Evolutionary conservation across 768 basidiomycete species (phyloP).

Genomic region (Mrakia hoshinonis): DNA sequence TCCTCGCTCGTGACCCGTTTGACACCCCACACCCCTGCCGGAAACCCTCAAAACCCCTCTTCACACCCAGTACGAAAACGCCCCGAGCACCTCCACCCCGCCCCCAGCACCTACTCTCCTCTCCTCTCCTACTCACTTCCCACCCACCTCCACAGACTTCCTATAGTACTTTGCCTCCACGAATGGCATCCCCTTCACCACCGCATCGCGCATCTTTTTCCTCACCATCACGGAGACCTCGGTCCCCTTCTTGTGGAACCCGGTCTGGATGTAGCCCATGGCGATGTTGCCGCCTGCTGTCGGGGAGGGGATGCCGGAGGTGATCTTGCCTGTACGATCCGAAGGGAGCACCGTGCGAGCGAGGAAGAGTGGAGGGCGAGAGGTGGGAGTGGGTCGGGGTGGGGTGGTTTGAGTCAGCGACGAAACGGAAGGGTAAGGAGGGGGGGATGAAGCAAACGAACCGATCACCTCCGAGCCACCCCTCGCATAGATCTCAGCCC

Average conservation of each 20-base stretch:
- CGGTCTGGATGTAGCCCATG: slow-evolving; percentile 77
- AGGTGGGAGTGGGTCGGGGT: slow-evolving; percentile 38
- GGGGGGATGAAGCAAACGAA: slow-evolving; percentile 38
- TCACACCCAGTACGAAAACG: too few species aligned
- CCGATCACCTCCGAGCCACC: slow-evolving; percentile 55
- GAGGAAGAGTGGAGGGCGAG: slow-evolving; percentile 37
- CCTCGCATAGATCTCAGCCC: slow-evolving; percentile 61
- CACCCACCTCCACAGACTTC: slow-evolving; percentile 30
- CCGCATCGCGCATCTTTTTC: slow-evolving; percentile 64
- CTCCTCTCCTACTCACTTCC: too few species aligned
- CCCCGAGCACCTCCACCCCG: too few species aligned
- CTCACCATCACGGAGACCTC: slow-evolving; percentile 76
- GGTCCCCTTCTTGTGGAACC: slow-evolving; percentile 84
- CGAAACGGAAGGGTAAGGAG: not conserved
- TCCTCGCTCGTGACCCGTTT: too few species aligned
- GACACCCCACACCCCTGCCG: too few species aligned
- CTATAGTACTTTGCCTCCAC: slow-evolving; percentile 65
- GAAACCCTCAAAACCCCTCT: too few species aligned
- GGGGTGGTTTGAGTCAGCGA: not conserved
- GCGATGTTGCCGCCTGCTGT: slow-evolving; percentile 83
- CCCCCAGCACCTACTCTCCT: too few species aligned
- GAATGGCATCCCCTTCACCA: slow-evolving; percentile 79
- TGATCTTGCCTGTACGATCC: slow-evolving; percentile 52
- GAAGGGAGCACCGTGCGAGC: slow-evolving; percentile 12
- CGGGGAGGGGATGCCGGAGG: slow-evolving; percentile 92